A percentile compares a stretch with the other conserved stretches of the same genome.
These are phyloP conservation scores for Neofusicoccum laricinum DNA, from an alignment of 2,329 filamentous ascomycete genomes.

Conservation along the genomic window DNA sequence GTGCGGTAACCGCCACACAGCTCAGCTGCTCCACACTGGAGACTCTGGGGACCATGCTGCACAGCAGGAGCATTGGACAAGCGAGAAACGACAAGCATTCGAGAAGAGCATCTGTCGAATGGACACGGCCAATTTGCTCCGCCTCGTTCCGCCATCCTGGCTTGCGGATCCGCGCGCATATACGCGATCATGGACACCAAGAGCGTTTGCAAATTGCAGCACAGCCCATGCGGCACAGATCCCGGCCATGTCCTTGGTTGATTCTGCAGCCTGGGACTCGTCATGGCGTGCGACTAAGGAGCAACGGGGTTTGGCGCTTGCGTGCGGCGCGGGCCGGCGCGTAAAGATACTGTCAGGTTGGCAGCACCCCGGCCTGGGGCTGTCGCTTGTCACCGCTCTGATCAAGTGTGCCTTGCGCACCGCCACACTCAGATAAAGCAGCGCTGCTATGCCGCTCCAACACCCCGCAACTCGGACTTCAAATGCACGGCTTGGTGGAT, in stretches of 20 bases:
- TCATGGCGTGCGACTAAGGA: not conserved
- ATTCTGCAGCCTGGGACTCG: not conserved
- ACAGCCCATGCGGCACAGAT: not conserved
- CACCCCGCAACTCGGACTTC: too few species aligned
- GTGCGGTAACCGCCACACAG: not conserved
- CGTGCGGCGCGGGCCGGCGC: conserved; percentile 7
- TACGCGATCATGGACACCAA: not conserved
- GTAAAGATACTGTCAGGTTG: not conserved
- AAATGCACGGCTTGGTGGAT: not conserved
- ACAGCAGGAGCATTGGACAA: not conserved
- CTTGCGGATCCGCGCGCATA: not conserved
- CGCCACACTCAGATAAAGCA: too few species aligned
- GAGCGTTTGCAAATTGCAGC: not conserved
- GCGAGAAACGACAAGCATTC: not conserved
- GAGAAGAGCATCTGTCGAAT: not conserved
- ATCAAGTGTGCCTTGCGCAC: not conserved
- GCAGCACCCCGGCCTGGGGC: not conserved
- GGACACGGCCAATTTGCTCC: not conserved
- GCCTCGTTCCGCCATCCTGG: not conserved
- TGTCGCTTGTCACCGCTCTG: not conserved
- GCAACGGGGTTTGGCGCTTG: not conserved
- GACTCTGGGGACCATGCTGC: too few species aligned
- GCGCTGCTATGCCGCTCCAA: too few species aligned
- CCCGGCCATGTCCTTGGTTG: not conserved
- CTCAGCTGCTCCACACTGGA: not conserved